phyloP scores from a whole-genome alignment of 108 stramenopile species.

The Nitzschia putrida region DNA sequence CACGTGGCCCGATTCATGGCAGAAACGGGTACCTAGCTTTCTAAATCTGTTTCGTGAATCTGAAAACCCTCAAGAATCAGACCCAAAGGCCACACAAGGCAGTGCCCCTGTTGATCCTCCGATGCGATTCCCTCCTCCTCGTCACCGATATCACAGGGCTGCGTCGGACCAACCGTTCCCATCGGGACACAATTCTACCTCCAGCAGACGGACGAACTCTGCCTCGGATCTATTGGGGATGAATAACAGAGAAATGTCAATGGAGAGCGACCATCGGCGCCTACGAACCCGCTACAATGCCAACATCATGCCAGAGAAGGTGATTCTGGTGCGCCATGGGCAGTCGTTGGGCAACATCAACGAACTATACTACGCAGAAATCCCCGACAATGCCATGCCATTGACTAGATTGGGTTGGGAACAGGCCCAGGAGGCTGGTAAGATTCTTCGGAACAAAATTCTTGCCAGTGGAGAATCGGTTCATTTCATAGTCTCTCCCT shows the following conservation, averaged over 20 bases:
- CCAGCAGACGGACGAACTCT: no score
- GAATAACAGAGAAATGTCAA: no score
- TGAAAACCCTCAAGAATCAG: background rate
- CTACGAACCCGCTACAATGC: constrained; percentile 66
- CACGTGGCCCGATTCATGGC: constrained; percentile 8
- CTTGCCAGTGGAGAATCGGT: constrained; percentile 51
- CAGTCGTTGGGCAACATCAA: constrained; percentile 83
- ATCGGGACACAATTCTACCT: no score
- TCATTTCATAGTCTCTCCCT: constrained; percentile 84
- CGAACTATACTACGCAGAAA: constrained; percentile 72
- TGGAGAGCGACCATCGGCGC: constrained; percentile 8
- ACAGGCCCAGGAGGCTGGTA: constrained; percentile 71
- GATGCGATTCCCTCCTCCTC: no score
- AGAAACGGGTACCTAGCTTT: constrained; percentile 13
- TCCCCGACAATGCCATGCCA: constrained; percentile 83
- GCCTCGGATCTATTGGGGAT: no score
- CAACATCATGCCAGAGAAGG: constrained; percentile 75
- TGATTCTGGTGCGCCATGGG: constrained; percentile 84
- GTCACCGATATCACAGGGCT: no score
- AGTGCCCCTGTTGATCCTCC: no score
- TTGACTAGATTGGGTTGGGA: constrained; percentile 83
- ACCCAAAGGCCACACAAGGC: no score
- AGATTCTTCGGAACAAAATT: constrained; percentile 56
- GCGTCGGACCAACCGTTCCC: no score
- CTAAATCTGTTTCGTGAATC: constrained; percentile 10